These are phyloP conservation scores for Purpureocillium takamizusanense DNA, from an alignment of 2,329 filamentous ascomycete genomes.

Conservation along the genomic window DNA sequence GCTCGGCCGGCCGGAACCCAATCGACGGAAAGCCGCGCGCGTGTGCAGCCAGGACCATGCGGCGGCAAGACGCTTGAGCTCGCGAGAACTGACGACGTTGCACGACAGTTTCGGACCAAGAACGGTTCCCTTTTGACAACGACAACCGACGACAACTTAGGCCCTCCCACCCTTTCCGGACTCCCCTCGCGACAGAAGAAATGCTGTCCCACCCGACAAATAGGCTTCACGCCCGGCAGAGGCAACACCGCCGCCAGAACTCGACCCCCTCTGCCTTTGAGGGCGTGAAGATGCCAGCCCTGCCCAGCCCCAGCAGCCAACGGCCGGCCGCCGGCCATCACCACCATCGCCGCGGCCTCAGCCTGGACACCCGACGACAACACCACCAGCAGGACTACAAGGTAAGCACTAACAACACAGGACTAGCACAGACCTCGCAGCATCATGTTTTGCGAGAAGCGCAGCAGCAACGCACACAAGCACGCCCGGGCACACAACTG, in stretches of 20 bases:
- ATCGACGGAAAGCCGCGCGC: too few species aligned
- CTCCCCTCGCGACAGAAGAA: constrained; percentile 53
- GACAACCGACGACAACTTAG: constrained; percentile 45
- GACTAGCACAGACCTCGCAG: constrained; percentile 52
- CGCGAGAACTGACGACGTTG: constrained; percentile 3
- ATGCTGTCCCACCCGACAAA: constrained; percentile 73
- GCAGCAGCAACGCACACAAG: constrained; percentile 73
- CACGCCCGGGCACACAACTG: constrained; percentile 57
- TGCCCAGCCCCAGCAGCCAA: constrained; percentile 43
- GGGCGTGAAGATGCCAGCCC: constrained; percentile 57
- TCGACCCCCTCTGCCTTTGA: constrained; percentile 77
- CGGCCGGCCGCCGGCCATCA: constrained; percentile 27
- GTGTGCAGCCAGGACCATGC: neutral
- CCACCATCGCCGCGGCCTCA: constrained; percentile 71
- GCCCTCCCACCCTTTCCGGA: constrained; percentile 48
- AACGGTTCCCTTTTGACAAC: constrained; percentile 41
- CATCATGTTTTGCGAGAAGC: constrained; percentile 73
- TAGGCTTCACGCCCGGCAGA: constrained; percentile 54
- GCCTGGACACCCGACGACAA: constrained; percentile 65
- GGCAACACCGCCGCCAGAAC: constrained; percentile 70
- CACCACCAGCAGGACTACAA: constrained; percentile 28
- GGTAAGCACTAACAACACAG: constrained; percentile 50
- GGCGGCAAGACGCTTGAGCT: neutral
- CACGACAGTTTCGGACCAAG: constrained; percentile 31
- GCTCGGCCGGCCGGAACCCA: too few species aligned